phyloP scores from a whole-genome alignment of 352 stramenopile genomes.

The Phytopythium delawarense region DNA sequence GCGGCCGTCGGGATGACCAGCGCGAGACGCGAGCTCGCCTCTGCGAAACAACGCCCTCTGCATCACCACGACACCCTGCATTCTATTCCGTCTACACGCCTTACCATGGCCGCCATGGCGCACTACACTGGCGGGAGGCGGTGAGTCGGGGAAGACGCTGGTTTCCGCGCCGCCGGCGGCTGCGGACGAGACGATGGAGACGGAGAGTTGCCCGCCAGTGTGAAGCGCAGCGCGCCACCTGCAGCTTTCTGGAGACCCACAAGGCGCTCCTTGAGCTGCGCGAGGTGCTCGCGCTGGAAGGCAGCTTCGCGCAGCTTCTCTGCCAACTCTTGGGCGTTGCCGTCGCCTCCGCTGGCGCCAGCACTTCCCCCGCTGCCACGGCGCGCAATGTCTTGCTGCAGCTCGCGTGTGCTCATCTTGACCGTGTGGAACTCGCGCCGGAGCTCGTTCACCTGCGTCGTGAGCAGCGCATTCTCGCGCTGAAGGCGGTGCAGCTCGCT shows the following conservation, averaged over 20 bases:
- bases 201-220: constrained; percentile 29
- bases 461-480: constrained; percentile 79
- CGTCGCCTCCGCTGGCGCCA: constrained; percentile 6
- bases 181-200: constrained; percentile 12
- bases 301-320: constrained; percentile 64
- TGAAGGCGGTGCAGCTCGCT: constrained; percentile 76
- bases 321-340: constrained; percentile 19
- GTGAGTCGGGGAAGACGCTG: constrained; percentile 30
- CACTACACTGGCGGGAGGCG: constrained; percentile 74
- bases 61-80: background rate
- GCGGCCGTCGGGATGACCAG: background rate
- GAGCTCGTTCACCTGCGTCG: constrained; percentile 79
- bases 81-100: background rate
- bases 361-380: constrained; percentile 42
- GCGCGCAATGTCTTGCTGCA: constrained; percentile 9
- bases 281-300: constrained; percentile 68
- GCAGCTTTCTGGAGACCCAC: constrained; percentile 59
- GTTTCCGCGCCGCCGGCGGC: constrained; percentile 21
- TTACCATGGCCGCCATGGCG: background rate
- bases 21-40: background rate
- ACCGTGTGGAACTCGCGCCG: constrained; percentile 77
- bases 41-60: background rate
- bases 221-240: constrained; percentile 52
- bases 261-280: constrained; percentile 64
- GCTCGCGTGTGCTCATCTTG: constrained; percentile 66